Evolutionary conservation across 805 yeast genomes (phyloP).

Genomic region (Jamesozyma jinghongensis): DNA sequence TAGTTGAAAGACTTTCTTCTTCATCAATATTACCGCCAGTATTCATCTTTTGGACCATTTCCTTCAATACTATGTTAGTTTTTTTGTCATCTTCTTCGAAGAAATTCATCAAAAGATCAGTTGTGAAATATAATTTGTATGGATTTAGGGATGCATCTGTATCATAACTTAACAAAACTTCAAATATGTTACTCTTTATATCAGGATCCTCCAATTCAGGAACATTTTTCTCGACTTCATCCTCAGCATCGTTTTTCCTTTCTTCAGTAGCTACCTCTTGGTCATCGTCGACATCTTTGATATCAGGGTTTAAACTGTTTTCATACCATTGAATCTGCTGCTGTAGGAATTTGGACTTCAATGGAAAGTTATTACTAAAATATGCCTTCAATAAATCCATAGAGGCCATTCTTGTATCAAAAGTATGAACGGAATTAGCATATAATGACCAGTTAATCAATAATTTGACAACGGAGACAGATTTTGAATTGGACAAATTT

Average conservation of each 20-base stretch:
- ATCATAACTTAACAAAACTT: conserved; percentile 68
- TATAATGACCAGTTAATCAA: conserved; percentile 74
- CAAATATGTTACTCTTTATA: conserved; percentile 46
- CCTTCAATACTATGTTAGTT: conserved; percentile 42
- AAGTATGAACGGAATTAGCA: conserved; percentile 73
- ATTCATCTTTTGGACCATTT: conserved; percentile 39
- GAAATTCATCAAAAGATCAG: conserved; percentile 52
- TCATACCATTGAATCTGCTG: conserved; percentile 51
- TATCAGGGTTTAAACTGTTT: conserved; percentile 5
- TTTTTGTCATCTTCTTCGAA: conserved; percentile 38
- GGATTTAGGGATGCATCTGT: conserved; percentile 69
- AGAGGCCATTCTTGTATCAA: conserved; percentile 73
- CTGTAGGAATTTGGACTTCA: conserved; percentile 51
- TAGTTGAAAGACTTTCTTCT: conserved; percentile 55
- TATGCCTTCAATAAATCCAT: conserved; percentile 57
- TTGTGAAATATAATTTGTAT: conserved; percentile 77
- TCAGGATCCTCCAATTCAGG: background rate
- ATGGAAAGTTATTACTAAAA: conserved; percentile 52
- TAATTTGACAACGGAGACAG: conserved; percentile 65
- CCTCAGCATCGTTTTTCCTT: background rate
- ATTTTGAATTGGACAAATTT: conserved; percentile 12
- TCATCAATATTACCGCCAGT: conserved; percentile 39
- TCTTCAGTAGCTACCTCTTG: conserved; percentile 19
- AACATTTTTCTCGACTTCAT: conserved; percentile 5
- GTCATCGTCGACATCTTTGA: conserved; percentile 12